Evolutionary conservation across 2,329 filamentous ascomycete genomes (phyloP).

Genomic region (Aspergillus alliaceus): DNA sequence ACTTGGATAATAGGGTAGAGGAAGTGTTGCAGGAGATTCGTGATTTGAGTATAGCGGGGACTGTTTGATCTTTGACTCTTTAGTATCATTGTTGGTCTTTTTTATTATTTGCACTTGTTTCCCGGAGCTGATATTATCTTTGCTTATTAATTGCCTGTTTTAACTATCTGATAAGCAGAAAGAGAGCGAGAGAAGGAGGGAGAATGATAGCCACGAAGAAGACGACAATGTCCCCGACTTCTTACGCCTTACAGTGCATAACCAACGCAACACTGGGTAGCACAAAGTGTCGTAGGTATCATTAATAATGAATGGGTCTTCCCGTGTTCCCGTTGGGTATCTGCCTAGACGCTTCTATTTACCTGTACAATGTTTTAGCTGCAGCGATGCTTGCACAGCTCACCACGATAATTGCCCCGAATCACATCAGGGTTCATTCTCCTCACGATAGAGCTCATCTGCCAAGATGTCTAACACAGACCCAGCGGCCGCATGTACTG

Average conservation of each 20-base stretch:
- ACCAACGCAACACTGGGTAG: no score
- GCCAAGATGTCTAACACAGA: slow-evolving; percentile 55
- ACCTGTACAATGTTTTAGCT: neutral
- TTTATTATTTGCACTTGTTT: slow-evolving; percentile 14
- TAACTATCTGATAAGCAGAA: no score
- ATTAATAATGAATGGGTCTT: no score
- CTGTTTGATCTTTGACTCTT: slow-evolving; percentile 48
- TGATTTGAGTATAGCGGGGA: slow-evolving; percentile 86
- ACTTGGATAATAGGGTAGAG: slow-evolving; percentile 88
- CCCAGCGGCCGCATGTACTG: slow-evolving; percentile 50
- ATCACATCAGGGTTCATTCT: neutral
- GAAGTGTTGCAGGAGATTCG: slow-evolving; percentile 96
- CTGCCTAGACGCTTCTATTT: neutral
- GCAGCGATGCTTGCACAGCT: neutral
- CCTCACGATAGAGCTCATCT: slow-evolving; percentile 45
- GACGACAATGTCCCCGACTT: no score
- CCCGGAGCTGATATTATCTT: neutral
- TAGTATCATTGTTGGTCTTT: slow-evolving; percentile 11
- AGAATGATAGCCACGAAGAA: no score
- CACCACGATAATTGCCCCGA: neutral
- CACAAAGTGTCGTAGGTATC: no score
- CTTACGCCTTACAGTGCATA: no score
- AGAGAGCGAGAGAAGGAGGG: no score
- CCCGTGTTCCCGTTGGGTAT: neutral
- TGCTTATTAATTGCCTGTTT: neutral